Conservation (phyloP, 2,329 filamentous ascomycete genomes). For the Phoma sp. region DNA sequence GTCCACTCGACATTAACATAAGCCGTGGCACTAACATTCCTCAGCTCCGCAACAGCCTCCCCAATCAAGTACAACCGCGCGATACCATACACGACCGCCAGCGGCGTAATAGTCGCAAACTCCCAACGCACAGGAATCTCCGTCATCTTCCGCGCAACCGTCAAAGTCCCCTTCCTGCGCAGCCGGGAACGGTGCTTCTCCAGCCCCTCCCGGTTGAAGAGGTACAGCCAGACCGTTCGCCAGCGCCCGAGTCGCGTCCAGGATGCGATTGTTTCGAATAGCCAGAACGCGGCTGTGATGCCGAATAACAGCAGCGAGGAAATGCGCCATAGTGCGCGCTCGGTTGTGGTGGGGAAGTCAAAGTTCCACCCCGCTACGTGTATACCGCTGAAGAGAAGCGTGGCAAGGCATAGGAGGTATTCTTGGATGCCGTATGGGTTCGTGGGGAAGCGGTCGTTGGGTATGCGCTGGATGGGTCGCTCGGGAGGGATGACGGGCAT, state of each 20-base stretch:
- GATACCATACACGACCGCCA: conserved; percentile 27
- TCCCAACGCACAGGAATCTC: conserved; percentile 26
- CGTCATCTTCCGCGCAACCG: conserved; percentile 19
- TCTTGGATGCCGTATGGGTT: conserved; percentile 24
- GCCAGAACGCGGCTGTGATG: conserved; percentile 27
- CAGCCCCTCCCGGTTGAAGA: conserved; percentile 18
- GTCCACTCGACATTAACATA: conserved; percentile 32
- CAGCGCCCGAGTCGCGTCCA: conserved; percentile 26
- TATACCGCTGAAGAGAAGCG: conserved; percentile 15
- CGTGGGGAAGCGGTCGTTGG: conserved; percentile 23
- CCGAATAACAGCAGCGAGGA: conserved; percentile 21
- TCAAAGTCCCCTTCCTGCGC: conserved; percentile 11
- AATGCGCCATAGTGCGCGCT: conserved; percentile 18
- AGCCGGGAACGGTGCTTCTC: conserved; percentile 12
- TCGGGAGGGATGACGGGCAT: conserved; percentile 22
- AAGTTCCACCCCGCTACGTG: conserved; percentile 24
- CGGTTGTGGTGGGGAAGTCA: conserved; percentile 16
- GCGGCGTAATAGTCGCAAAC: conserved; percentile 23
- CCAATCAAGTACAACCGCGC: conserved; percentile 25
- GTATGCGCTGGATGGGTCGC: conserved; percentile 25
- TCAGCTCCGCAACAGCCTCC: conserved; percentile 27
- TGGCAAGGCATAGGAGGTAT: conserved; percentile 20
- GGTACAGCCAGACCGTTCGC: conserved; percentile 19
- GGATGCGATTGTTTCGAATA: conserved; percentile 26
- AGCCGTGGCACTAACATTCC: conserved; percentile 19